phyloP scores from a whole-genome alignment of 1,139 yeast species.

The Diutina mesorugosa region DNA sequence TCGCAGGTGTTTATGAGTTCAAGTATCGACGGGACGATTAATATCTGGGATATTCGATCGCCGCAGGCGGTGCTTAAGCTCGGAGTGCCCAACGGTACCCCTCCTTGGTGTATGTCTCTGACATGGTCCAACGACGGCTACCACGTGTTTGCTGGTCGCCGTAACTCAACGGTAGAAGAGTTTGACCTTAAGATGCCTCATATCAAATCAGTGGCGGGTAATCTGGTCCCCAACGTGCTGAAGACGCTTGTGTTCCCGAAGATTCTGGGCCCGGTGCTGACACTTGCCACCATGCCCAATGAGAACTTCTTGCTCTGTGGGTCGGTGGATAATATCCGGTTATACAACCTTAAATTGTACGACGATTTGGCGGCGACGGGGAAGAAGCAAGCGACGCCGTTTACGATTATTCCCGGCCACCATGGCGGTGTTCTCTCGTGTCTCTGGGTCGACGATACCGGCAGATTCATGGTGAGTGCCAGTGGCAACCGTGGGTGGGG shows the following conservation, averaged over 20 bases:
- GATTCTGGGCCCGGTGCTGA: conserved; percentile 86
- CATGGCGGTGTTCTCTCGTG: conserved; percentile 46
- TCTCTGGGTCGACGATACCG: conserved; percentile 70
- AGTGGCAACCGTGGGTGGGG: conserved; percentile 96
- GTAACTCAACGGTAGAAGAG: conserved; percentile 84
- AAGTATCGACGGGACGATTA: conserved; percentile 71
- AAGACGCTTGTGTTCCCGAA: conserved; percentile 64
- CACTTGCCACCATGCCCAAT: conserved; percentile 72
- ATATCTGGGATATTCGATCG: conserved; percentile 72
- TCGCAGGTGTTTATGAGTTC: conserved; percentile 64
- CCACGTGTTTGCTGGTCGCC: conserved; percentile 68
- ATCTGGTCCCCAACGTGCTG: conserved; percentile 33
- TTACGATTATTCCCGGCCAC: conserved; percentile 52
- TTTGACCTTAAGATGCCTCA: conserved; percentile 58
- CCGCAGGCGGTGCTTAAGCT: conserved; percentile 27
- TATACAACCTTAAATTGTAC: conserved; percentile 59
- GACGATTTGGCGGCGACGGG: conserved; percentile 20
- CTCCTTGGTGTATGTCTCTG: conserved; percentile 95
- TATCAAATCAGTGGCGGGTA: conserved; percentile 5
- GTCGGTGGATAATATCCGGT: conserved; percentile 77
- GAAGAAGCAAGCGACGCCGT: conserved; percentile 37
- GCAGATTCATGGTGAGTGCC: conserved; percentile 78
- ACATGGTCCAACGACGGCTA: conserved; percentile 86
- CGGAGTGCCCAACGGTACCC: conserved; percentile 52
- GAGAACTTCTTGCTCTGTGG: conserved; percentile 73